Evolutionary conservation across 2,329 filamentous ascomycete genomes (phyloP).

Genomic region (Claviceps humidiphila): DNA sequence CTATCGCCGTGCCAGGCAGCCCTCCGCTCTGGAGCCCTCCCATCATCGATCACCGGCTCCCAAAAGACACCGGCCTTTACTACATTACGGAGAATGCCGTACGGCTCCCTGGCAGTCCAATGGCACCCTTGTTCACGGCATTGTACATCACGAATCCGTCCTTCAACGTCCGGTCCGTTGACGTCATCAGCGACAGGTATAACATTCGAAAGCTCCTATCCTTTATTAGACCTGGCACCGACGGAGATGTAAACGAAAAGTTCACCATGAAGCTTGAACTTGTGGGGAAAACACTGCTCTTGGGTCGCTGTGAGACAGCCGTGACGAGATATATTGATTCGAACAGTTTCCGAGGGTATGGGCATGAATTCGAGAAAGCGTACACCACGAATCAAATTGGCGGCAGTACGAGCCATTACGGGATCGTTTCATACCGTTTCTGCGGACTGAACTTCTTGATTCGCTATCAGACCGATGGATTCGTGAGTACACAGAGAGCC

Average conservation of each 20-base stretch:
- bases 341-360: slow-evolving; percentile 26
- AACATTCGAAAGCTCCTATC: slow-evolving; percentile 34
- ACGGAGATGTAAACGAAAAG: slow-evolving; percentile 12
- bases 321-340: slow-evolving; percentile 17
- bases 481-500: slow-evolving; percentile 10
- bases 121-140: slow-evolving; percentile 34
- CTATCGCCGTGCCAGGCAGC: slow-evolving; percentile 32
- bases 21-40: slow-evolving; percentile 22
- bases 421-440: slow-evolving; percentile 31
- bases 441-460: slow-evolving; percentile 26
- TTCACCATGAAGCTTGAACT: slow-evolving; percentile 31
- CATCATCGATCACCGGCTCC: slow-evolving; percentile 11
- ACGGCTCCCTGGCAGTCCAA: slow-evolving; percentile 26
- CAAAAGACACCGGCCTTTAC: slow-evolving; percentile 24
- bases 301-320: slow-evolving; percentile 21
- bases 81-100: slow-evolving; percentile 33
- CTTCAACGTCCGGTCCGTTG: slow-evolving; percentile 24
- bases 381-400: slow-evolving; percentile 23
- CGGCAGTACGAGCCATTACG: slow-evolving; percentile 29
- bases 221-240: slow-evolving; percentile 22
- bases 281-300: slow-evolving; percentile 22
- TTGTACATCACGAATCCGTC: slow-evolving; percentile 24
- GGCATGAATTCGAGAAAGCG: slow-evolving; percentile 31
- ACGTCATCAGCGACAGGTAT: slow-evolving; percentile 33
- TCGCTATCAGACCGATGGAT: slow-evolving; percentile 31